These are phyloP conservation scores for Leccinum proliferum DNA, from an alignment of 1,284 basidiomycete genomes.

Conservation along the genomic window DNA sequence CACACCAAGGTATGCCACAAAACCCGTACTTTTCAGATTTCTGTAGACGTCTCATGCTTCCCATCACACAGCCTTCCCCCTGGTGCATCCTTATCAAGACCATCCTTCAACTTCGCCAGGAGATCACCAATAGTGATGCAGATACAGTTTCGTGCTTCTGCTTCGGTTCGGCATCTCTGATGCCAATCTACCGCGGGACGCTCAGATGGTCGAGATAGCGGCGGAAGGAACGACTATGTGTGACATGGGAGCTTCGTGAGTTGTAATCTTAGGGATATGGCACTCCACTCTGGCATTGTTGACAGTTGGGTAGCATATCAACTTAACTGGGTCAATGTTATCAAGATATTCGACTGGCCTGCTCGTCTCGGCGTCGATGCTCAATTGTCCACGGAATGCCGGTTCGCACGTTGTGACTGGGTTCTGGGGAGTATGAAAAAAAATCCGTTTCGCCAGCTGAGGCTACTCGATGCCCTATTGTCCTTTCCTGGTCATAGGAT, in stretches of 20 bases:
- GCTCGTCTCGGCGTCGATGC: conserved; percentile 80
- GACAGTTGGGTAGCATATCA: conserved; percentile 41
- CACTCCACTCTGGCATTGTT: conserved; percentile 8
- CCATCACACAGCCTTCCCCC: conserved; percentile 48
- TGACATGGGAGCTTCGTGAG: conserved; percentile 72
- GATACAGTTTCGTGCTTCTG: conserved; percentile 64
- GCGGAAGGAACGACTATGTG: conserved; percentile 65
- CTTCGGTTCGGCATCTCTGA: conserved; percentile 70
- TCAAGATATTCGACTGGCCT: conserved; percentile 72
- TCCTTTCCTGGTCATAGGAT: conserved; percentile 79
- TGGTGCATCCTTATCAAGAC: conserved; percentile 51
- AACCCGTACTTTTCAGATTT: conserved; percentile 8
- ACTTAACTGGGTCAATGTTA: conserved; percentile 78
- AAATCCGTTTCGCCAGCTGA: conserved; percentile 75
- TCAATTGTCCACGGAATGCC: conserved; percentile 64
- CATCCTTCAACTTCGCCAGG: conserved; percentile 68
- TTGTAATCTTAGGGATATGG: conserved; percentile 10
- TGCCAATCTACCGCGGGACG: conserved; percentile 50
- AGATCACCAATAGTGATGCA: conserved; percentile 60
- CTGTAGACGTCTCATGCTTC: conserved; percentile 7
- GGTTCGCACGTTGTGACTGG: conserved; percentile 76
- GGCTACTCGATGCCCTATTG: conserved; percentile 82
- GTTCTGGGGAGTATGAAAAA: conserved; percentile 66
- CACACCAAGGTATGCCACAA: conserved; percentile 50
- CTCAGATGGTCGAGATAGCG: conserved; percentile 65